These are phyloP conservation scores for Colletotrichum sp. DNA, from an alignment of 2,329 filamentous ascomycete species.

Conservation along the genomic window DNA sequence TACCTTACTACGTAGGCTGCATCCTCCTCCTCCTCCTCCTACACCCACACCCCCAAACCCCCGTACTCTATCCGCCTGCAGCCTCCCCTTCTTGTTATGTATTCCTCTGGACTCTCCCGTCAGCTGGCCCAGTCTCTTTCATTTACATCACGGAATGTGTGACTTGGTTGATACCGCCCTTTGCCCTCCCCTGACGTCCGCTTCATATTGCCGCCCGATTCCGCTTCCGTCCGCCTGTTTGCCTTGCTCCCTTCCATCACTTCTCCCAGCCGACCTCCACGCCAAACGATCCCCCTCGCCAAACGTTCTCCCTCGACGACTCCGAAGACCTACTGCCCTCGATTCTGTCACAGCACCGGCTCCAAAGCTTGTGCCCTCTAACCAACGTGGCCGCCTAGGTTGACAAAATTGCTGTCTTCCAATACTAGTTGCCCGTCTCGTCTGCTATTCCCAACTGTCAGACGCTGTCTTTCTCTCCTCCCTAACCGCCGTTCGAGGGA, in stretches of 20 bases:
- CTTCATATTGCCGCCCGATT: conserved; percentile 5
- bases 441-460: not conserved
- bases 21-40: not conserved
- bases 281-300: not conserved
- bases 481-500: not conserved
- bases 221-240: not conserved
- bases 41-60: not conserved
- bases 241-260: not conserved
- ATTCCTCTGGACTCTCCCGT: not conserved
- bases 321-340: not conserved
- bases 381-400: not conserved
- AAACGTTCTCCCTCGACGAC: not conserved
- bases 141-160: conserved; percentile 16
- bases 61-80: not conserved
- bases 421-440: not conserved
- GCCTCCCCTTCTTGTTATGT: not conserved
- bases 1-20: not conserved
- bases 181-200: not conserved
- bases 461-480: not conserved
- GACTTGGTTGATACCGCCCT: conserved; percentile 3
- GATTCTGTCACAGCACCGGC: not conserved
- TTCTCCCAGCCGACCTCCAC: not conserved
- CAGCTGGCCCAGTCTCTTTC: conserved; percentile 1
- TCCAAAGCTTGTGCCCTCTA: not conserved
- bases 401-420: not conserved